Evolutionary conservation across 495 filamentous ascomycete species (phyloP).

Genomic region (Aspergillus asperescens): DNA sequence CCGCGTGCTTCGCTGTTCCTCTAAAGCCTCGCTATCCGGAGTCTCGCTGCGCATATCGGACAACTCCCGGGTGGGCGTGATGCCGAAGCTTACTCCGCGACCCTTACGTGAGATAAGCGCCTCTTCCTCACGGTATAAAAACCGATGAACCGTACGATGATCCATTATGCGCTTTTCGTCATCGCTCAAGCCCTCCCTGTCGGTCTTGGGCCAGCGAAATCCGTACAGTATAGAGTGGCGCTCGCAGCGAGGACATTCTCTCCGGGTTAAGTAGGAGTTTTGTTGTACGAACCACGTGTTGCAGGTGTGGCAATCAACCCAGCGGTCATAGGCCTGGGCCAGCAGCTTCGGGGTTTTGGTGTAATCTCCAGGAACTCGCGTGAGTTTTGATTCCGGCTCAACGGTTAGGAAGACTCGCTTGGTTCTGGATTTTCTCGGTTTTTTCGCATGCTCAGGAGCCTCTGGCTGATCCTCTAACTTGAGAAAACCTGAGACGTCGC

Average conservation of each 20-base stretch:
- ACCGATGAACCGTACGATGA: slow-evolving; percentile 65
- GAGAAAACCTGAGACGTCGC: slow-evolving; percentile 16
- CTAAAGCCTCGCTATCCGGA: slow-evolving; percentile 31
- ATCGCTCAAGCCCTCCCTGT: slow-evolving; percentile 64
- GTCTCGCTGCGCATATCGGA: slow-evolving; percentile 39
- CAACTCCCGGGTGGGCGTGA: slow-evolving; percentile 36
- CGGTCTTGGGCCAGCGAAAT: slow-evolving; percentile 91
- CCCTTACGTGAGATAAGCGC: slow-evolving; percentile 47
- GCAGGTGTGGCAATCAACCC: slow-evolving; percentile 85
- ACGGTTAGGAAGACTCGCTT: slow-evolving; percentile 39
- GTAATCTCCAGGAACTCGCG: slow-evolving; percentile 69
- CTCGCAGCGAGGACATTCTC: slow-evolving; percentile 86
- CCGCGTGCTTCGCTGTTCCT: slow-evolving; percentile 32
- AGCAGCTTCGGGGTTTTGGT: slow-evolving; percentile 68
- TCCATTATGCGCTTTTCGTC: slow-evolving; percentile 72
- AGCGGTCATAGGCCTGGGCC: slow-evolving; percentile 65
- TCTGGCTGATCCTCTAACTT: slow-evolving; percentile 25
- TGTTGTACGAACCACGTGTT: slow-evolving; percentile 73
- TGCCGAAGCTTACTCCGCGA: slow-evolving; percentile 36
- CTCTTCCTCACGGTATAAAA: slow-evolving; percentile 62
- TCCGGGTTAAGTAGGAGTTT: slow-evolving; percentile 78
- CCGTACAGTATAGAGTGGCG: slow-evolving; percentile 94
- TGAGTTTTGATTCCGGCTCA: slow-evolving; percentile 36
- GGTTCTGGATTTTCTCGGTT: slow-evolving; percentile 14
- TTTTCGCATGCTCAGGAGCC: slow-evolving; percentile 12